A percentile compares a stretch with the other conserved stretches of the same genome.
Conservation (phyloP, 1,284 basidiomycete species). For the Blastosporella zonata region DNA sequence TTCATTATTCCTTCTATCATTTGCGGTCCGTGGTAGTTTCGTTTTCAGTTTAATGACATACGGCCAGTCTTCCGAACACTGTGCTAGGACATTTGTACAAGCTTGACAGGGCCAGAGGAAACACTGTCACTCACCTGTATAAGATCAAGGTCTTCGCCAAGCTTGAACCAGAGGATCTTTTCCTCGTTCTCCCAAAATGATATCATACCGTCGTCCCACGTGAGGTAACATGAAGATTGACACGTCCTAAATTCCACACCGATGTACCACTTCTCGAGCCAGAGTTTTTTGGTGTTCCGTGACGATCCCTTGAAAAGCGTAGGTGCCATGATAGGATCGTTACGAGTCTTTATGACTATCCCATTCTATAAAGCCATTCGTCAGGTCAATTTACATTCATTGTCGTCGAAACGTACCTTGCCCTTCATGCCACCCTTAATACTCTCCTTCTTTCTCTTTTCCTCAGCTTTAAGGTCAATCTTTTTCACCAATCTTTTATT, state of each 20-base stretch:
- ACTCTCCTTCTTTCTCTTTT: not conserved
- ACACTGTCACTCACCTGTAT: conserved; percentile 5
- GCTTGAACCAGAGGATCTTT: not conserved
- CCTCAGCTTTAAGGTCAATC: conserved; percentile 8
- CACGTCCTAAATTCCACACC: conserved; percentile 8
- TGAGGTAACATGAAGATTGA: conserved; percentile 6
- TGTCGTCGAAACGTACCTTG: conserved; percentile 9
- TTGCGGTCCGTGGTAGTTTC: not conserved
- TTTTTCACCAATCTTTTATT: not conserved
- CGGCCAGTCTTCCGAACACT: conserved; percentile 2
- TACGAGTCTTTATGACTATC: not conserved
- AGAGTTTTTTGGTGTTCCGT: not conserved
- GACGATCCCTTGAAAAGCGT: not conserved
- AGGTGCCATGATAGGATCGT: not conserved
- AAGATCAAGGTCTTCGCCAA: conserved; percentile 4
- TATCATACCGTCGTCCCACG: conserved; percentile 10
- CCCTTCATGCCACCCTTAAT: conserved; percentile 16
- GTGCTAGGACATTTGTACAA: not conserved
- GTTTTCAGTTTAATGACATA: conserved; percentile 6
- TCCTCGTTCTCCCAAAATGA: conserved; percentile 1
- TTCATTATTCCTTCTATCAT: not conserved
- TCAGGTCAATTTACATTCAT: not conserved
- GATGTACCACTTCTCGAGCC: conserved; percentile 13
- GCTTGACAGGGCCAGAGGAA: not conserved
- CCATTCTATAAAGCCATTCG: conserved; percentile 1